Conservation (phyloP, 441 rosid genomes). For the Raphanus hybrid region DNA sequence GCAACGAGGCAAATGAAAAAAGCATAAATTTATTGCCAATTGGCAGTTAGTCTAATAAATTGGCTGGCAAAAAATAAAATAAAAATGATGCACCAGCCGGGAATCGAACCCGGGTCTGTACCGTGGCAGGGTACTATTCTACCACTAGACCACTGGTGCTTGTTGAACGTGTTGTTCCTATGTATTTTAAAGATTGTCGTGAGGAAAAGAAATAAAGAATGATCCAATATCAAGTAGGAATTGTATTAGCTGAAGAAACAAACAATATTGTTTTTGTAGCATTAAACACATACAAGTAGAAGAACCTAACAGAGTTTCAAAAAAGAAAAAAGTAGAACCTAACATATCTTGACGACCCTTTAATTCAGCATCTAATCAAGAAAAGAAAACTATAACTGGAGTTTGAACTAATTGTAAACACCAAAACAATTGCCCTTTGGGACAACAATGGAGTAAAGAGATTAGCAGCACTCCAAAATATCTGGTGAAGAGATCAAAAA, state of each 20-base stretch:
- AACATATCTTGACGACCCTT: constrained; percentile 25
- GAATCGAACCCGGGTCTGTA: constrained; percentile 96
- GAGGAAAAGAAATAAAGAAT: too few species aligned
- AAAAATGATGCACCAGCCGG: constrained; percentile 48
- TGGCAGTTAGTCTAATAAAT: not conserved
- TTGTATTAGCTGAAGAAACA: constrained; percentile 25
- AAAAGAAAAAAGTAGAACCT: not conserved
- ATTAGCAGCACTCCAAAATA: constrained; percentile 20
- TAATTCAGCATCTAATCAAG: constrained; percentile 29
- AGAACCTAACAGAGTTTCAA: not conserved
- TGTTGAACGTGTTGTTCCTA: too few species aligned
- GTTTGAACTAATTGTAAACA: constrained; percentile 33
- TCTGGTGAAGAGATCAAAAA: constrained; percentile 25
- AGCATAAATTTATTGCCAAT: too few species aligned
- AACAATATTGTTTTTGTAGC: constrained; percentile 8
- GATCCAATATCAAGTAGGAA: not conserved
- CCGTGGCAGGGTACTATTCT: constrained; percentile 99
- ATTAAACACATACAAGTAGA: not conserved
- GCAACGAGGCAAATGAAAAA: too few species aligned
- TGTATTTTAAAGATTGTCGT: not conserved
- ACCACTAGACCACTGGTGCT: constrained; percentile 96
- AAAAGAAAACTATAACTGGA: constrained; percentile 22
- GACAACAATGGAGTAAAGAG: constrained; percentile 35
- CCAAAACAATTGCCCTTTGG: constrained; percentile 29
- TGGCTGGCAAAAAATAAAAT: too few species aligned